Evolutionary conservation across 352 stramenopile genomes (phyloP), one percentile per base, ranked within the genome.

Genomic region (Globisporangium acanthophoron): DNA sequence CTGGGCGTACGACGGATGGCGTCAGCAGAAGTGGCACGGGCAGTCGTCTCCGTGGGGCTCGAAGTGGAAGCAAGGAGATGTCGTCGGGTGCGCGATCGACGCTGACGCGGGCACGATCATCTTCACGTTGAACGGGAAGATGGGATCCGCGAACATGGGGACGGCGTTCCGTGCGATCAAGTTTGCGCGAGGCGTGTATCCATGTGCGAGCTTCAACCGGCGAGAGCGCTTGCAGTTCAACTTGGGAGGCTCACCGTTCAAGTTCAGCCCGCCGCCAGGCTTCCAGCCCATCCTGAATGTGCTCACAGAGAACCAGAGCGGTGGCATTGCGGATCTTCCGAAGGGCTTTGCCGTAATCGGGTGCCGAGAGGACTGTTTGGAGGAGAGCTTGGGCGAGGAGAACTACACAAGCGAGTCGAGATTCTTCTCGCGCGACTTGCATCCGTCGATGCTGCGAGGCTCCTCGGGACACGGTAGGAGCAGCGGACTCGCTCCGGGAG

Each of bases 1-100:
- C 12, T 98, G 92, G 92, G 89, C 88, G 11, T 97, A 97, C 58
- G 93, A 98, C 57, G 93, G 92, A 7, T 97, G 87, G 79, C 76
- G 92, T 35, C 86, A 97, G 61, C 85, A 96, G 41, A 87, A 88
- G 51, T 98, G 91, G 90, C 94, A 97, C 56, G 87, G 81, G 0
- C 79, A 79, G 40, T 94, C 83, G 13, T 90, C 83, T 31, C 75
- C 85, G n/a, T 94, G 87, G 80, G 85, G 87, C 0, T 90, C 78
- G 15, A 92, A 94, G 58, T 97, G 91, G 91, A 92, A 97, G 59
- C 76, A 87, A 59, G 93, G 90, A 16, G 92, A 98, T 48, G 83
- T 98, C 29, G 75, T 98, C 15, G 91, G 92, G 13, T 97, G 90
- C 63, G 78, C 73, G 11, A 79, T 97, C 37, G 88, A 97, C 58